Evolutionary conservation across 306 rosid genomes (phyloP).

Genomic region (Macrotyloma uniflorum): DNA sequence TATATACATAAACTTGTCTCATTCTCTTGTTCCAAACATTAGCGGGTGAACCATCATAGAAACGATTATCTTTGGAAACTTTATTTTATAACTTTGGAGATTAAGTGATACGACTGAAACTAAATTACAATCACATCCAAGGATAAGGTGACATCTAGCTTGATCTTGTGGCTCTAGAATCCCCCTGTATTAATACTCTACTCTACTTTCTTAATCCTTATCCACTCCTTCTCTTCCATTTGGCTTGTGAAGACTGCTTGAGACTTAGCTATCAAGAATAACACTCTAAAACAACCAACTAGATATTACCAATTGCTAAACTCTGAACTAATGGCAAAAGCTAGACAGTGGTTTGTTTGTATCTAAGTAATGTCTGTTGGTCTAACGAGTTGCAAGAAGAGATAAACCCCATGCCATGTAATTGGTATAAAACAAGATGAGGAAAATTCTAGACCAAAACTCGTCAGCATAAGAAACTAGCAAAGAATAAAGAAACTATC

Average conservation of each 20-base stretch:
- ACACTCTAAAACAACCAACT: constrained; percentile 28
- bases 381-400: constrained; percentile 13
- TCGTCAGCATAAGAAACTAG: not conserved
- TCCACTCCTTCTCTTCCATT: constrained; percentile 23
- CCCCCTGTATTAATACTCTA: constrained; percentile 2
- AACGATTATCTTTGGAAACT: constrained; percentile 17
- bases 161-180: constrained; percentile 34
- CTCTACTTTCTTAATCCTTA: constrained; percentile 33
- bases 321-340: not conserved
- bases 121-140: constrained; percentile 26
- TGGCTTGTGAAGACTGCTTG: constrained; percentile 38
- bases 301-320: constrained; percentile 31
- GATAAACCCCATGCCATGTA: constrained; percentile 4
- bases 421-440: not conserved
- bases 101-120: constrained; percentile 34
- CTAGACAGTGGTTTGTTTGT: constrained; percentile 8
- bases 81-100: not conserved
- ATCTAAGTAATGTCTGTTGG: constrained; percentile 17
- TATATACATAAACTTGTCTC: constrained; percentile 12
- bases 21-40: not conserved
- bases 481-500: constrained; percentile 13
- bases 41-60: constrained; percentile 1
- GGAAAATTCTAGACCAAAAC: constrained; percentile 15
- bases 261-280: constrained; percentile 20
- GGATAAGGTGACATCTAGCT: constrained; percentile 32